Evolutionary conservation across 495 filamentous ascomycete genomes (phyloP).

Genomic region (Penicillium atrosanguineum): DNA sequence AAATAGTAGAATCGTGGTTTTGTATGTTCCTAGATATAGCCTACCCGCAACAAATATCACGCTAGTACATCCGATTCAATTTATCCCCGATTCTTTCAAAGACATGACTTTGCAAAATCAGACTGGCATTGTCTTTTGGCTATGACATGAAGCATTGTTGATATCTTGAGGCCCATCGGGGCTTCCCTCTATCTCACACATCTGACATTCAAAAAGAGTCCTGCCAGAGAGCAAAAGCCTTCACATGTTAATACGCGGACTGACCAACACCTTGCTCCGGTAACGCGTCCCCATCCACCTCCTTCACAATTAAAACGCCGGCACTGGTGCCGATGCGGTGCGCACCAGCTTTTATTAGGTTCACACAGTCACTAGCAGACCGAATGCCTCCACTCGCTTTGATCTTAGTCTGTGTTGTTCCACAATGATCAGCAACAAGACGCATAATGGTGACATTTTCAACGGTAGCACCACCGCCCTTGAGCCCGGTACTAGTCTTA

Average conservation of each 20-base stretch:
- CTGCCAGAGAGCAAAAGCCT: too few relatives aligned
- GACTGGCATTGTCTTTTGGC: too few relatives aligned
- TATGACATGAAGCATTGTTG: too few relatives aligned
- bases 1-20: too few relatives aligned
- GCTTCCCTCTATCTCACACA: too few relatives aligned
- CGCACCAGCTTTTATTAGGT: slow-evolving; percentile 64
- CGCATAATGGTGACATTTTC: slow-evolving; percentile 60
- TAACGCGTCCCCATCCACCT: slow-evolving; percentile 32
- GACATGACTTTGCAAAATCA: too few relatives aligned
- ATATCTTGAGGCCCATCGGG: too few relatives aligned
- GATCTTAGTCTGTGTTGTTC: slow-evolving; percentile 45
- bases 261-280: slow-evolving; percentile 20
- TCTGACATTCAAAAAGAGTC: too few relatives aligned
- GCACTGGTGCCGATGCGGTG: slow-evolving; percentile 61
- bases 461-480: slow-evolving; percentile 45
- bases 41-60: too few relatives aligned
- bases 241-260: slow-evolving; percentile 11
- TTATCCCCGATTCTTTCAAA: too few relatives aligned
- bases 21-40: too few relatives aligned
- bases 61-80: too few relatives aligned
- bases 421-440: slow-evolving; percentile 35
- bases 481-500: slow-evolving; percentile 21
- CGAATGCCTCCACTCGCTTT: slow-evolving; percentile 68
- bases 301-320: slow-evolving; percentile 57
- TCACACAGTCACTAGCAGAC: slow-evolving; percentile 47